Base-by-base conservation (phyloP, 495 filamentous ascomycete genomes). In the Bathelium albidoporum region DNA sequence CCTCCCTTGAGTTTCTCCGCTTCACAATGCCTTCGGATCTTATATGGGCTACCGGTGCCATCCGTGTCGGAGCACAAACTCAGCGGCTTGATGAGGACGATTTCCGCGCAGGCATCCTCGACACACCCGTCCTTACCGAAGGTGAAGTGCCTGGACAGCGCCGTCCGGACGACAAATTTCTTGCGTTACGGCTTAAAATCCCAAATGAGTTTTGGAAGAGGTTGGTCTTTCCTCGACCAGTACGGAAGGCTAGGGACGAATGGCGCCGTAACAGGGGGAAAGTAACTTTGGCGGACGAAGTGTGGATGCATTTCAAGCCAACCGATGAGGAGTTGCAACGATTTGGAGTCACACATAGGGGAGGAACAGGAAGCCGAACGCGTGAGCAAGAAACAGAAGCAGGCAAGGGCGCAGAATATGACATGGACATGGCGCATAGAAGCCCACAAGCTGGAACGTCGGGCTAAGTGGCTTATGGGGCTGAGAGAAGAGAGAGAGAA, bases 1-100 rank as follows among this genome's bases (percentile, higher is more conserved):
- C 80, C 58, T 63, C 62, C 20, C 66, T 73, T 20, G 71, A 73
- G 41, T 73, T 72, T 61, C 68, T 73, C 28, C 49, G 58, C 4
- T 60, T 63, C 12, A 65, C 67, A 32, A 58, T 71, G 26, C 69
- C 70, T 11, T 12, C 39, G 1, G 36, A 65, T 20, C 52, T 70
- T 12, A 62, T 68, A 2, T 49, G 63, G 45, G 66, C 70, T 1
- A 66, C 64, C 34, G 58, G 70, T 10, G 66, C 65, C n/a, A 65
- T 69, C 32, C 63, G 60, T 11, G 62, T 64, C 52, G 70, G 69
- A 60, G 52, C 49, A 5, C 59, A 24, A 11, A 55, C 2, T 24
- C 22, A 55, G 24, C 20, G 29, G 24, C 49, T 55, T 5, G 49
- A 55, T 29, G 49, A 24, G 5, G 7, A 29, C 22, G 49, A 24